A percentile compares a stretch with the other conserved stretches of the same genome.
Conservation (phyloP, 1,284 basidiomycete species). For the Cutaneotrichosporon mucoides region DNA sequence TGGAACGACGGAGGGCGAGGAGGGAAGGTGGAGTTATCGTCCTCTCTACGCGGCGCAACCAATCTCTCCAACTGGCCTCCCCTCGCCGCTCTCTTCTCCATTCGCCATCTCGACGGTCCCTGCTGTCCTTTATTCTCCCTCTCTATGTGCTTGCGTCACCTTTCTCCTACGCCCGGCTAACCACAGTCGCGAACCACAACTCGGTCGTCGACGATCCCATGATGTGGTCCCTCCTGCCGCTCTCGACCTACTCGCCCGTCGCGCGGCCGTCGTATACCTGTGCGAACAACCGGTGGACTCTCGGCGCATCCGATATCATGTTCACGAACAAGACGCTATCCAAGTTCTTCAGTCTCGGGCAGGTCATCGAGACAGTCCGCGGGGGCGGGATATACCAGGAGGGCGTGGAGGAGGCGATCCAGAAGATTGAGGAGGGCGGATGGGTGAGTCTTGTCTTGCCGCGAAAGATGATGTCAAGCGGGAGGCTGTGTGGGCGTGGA, state of each 20-base stretch:
- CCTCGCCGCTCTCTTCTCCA: no score
- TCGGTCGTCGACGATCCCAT: conserved; percentile 59
- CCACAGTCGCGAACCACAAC: conserved; percentile 81
- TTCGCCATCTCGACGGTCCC: no score
- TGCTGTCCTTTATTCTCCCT: no score
- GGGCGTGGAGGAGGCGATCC: conserved; percentile 75
- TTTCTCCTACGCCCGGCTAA: not conserved
- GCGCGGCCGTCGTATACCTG: conserved; percentile 34
- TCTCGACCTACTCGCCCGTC: conserved; percentile 56
- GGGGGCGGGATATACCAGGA: conserved; percentile 86
- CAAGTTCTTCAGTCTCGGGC: conserved; percentile 80
- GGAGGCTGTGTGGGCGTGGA: no score
- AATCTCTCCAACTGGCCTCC: no score
- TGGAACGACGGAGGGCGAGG: no score
- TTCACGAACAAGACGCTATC: conserved; percentile 86
- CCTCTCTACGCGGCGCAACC: no score
- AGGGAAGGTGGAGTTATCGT: no score
- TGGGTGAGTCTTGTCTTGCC: conserved; percentile 61
- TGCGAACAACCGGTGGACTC: conserved; percentile 46
- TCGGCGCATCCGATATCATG: conserved; percentile 74
- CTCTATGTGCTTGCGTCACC: no score
- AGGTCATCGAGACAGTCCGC: conserved; percentile 89
- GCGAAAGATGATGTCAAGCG: no score
- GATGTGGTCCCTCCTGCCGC: conserved; percentile 76
- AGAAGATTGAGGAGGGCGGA: conserved; percentile 69